Evolutionary conservation across 179 eudicot species (phyloP).

Genomic region (Heliamphora pulchella): DNA sequence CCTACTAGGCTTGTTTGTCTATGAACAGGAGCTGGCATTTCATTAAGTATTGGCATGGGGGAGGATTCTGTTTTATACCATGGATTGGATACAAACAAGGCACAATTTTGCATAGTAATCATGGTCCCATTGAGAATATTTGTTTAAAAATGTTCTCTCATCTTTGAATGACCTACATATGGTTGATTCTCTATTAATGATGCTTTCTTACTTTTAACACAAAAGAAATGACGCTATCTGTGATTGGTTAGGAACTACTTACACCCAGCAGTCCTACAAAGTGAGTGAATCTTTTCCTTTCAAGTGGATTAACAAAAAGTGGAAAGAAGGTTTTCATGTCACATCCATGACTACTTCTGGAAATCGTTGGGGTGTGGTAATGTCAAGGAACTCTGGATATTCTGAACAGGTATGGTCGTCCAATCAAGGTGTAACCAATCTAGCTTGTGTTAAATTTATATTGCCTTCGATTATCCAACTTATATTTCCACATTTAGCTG

Average conservation of each 20-base stretch:
- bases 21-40: not conserved
- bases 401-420: conserved; percentile 28
- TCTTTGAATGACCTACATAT: conserved; percentile 6
- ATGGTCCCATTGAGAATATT: not conserved
- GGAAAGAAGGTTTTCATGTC: conserved; percentile 45
- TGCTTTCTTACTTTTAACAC: not conserved
- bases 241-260: conserved; percentile 28
- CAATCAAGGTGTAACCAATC: not conserved
- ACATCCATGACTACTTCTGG: conserved; percentile 48
- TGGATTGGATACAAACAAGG: not conserved
- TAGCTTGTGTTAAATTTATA: not conserved
- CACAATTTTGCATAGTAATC: not conserved
- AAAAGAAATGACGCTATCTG: not conserved
- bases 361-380: conserved; percentile 40
- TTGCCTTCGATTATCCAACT: not conserved
- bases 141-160: not conserved
- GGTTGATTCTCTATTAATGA: not conserved
- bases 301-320: conserved; percentile 21
- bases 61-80: not conserved
- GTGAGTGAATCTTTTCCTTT: conserved; percentile 32
- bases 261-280: conserved; percentile 40
- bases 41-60: not conserved
- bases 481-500: not conserved
- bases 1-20: not conserved
- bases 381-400: conserved; percentile 38